Evolutionary conservation across 176 grass and related monocot genomes (phyloP).

Genomic region (Zizania latifolia): DNA sequence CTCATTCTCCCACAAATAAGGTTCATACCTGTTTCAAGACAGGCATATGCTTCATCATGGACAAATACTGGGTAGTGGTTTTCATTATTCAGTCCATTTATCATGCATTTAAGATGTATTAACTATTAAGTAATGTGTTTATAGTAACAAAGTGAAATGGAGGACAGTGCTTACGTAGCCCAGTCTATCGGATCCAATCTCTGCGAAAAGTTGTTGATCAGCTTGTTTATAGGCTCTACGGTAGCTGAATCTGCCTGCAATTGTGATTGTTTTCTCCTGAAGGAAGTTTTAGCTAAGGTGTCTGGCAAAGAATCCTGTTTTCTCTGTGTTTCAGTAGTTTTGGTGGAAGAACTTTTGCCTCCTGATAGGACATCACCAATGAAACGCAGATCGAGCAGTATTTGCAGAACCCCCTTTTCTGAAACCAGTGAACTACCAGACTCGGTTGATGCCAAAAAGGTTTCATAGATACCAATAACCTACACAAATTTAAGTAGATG

Average conservation of each 20-base stretch:
- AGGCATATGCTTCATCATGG: conserved; percentile 22
- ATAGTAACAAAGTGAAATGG: conserved; percentile 15
- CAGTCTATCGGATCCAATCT: conserved; percentile 98
- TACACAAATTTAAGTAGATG: conserved; percentile 30
- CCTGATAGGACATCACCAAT: conserved; percentile 82
- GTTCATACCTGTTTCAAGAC: conserved; percentile 75
- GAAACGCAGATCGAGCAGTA: conserved; percentile 86
- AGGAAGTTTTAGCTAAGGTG: conserved; percentile 49
- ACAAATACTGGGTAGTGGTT: background rate
- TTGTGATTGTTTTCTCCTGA: conserved; percentile 67
- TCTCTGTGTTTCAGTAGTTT: conserved; percentile 36
- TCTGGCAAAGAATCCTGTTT: conserved; percentile 53
- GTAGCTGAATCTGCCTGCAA: conserved; percentile 52
- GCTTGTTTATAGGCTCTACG: conserved; percentile 57
- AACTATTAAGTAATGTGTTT: background rate
- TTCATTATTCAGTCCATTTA: background rate
- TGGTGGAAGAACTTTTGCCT: conserved; percentile 48
- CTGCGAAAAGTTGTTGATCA: conserved; percentile 67
- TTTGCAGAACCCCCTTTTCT: conserved; percentile 85
- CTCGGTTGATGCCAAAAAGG: conserved; percentile 52
- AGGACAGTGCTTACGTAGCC: conserved; percentile 81
- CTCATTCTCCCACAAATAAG: conserved; percentile 99
- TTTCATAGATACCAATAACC: conserved; percentile 77
- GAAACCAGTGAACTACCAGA: conserved; percentile 61
- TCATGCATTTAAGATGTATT: conserved; percentile 17